A percentile compares a stretch with the other conserved stretches of the same genome.
phyloP scores from a whole-genome alignment of 768 basidiomycete genomes.

The Lyophyllum shimeji region DNA sequence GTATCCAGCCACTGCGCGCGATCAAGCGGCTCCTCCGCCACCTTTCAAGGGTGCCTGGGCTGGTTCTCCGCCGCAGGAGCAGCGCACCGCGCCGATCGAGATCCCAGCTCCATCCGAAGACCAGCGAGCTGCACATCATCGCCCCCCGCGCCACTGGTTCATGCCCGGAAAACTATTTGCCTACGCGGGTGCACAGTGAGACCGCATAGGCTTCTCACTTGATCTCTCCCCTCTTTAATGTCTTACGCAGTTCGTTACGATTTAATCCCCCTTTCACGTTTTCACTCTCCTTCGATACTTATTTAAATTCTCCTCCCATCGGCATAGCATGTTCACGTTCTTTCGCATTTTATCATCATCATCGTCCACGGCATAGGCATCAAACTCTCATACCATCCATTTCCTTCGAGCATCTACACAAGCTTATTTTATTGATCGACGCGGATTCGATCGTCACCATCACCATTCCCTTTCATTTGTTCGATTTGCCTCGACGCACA shows the following conservation, averaged over 20 bases:
- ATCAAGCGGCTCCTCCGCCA: constrained; percentile 36
- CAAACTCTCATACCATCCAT: background rate
- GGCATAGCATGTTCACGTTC: constrained; percentile 13
- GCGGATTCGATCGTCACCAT: too few species aligned
- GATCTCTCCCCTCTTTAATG: background rate
- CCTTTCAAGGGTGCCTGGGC: constrained; percentile 34
- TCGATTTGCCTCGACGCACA: background rate
- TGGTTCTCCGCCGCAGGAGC: constrained; percentile 22
- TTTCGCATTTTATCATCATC: constrained; percentile 14
- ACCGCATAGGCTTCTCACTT: background rate
- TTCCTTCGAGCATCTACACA: background rate
- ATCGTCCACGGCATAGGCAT: background rate
- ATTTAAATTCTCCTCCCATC: constrained; percentile 2
- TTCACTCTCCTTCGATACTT: constrained; percentile 1
- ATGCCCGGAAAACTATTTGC: constrained; percentile 51
- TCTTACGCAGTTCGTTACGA: background rate
- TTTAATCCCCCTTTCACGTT: background rate
- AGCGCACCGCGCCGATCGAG: constrained; percentile 18
- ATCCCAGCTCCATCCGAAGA: constrained; percentile 28
- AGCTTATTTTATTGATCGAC: constrained; percentile 6
- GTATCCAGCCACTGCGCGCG: constrained; percentile 33
- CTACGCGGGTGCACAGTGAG: constrained; percentile 34
- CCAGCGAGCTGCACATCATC: constrained; percentile 22
- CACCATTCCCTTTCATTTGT: background rate
- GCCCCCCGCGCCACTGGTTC: constrained; percentile 55